A percentile compares a stretch with the other conserved stretches of the same genome.
Evolutionary conservation across 2,329 filamentous ascomycete genomes (phyloP).

Genomic region (Scytalidium sp.): DNA sequence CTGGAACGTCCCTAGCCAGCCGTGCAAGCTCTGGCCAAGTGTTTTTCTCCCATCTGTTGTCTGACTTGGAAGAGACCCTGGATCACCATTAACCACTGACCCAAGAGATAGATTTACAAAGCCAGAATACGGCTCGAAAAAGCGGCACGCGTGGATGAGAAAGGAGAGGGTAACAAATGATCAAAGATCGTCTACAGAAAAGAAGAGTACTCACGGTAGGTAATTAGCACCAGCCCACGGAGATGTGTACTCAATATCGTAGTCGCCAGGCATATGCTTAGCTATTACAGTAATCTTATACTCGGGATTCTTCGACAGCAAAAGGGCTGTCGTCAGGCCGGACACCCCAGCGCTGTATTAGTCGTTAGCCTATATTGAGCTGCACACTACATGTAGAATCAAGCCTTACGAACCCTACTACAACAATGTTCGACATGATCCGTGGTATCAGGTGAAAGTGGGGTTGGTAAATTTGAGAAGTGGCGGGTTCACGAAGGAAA

Average conservation of each 20-base stretch:
- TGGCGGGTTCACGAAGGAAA: no score
- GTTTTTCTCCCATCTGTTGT: conserved; percentile 56
- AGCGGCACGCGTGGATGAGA: no score
- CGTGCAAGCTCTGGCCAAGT: conserved; percentile 63
- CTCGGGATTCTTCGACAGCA: conserved; percentile 52
- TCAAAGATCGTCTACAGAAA: background rate
- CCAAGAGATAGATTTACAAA: no score
- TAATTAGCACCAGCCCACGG: conserved; percentile 87
- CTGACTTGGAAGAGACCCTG: conserved; percentile 42
- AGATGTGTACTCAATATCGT: conserved; percentile 85
- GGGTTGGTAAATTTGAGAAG: background rate
- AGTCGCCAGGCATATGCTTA: conserved; percentile 92
- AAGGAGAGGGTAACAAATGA: no score
- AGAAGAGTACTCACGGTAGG: conserved; percentile 55
- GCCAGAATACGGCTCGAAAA: no score
- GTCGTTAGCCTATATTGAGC: conserved; percentile 5
- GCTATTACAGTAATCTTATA: conserved; percentile 69
- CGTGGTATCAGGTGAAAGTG: background rate
- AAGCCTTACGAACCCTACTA: conserved; percentile 29
- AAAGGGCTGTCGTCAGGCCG: conserved; percentile 62
- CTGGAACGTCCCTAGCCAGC: conserved; percentile 62
- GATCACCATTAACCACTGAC: background rate
- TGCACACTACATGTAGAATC: background rate
- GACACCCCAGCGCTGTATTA: conserved; percentile 60
- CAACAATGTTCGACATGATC: conserved; percentile 32